Evolutionary conservation across 176 grass and related monocot genomes (phyloP).

Genomic region (Ananas comosus): DNA sequence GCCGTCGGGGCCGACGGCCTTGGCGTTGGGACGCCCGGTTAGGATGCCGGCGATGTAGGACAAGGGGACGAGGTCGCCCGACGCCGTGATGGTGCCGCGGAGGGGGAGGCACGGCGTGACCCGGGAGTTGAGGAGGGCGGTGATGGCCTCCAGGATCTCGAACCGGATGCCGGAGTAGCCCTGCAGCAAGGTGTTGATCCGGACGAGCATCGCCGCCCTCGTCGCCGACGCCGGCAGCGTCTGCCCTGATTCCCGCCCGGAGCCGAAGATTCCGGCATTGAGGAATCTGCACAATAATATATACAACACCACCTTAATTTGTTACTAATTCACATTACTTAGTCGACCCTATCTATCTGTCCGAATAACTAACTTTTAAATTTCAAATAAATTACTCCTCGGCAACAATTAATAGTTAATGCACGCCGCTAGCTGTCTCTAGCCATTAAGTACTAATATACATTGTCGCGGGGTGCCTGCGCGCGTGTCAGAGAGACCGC

Average conservation of each 20-base stretch:
- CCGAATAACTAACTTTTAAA: too few species aligned
- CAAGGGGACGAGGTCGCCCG: slow-evolving; percentile 49
- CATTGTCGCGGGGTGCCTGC: too few species aligned
- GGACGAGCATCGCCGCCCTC: slow-evolving; percentile 49
- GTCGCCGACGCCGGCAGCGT: not conserved
- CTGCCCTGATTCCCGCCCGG: not conserved
- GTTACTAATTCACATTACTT: too few species aligned
- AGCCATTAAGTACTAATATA: too few species aligned
- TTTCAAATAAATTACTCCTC: too few species aligned
- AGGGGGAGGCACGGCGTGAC: slow-evolving; percentile 55
- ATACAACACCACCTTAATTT: too few species aligned
- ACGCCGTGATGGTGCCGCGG: slow-evolving; percentile 52
- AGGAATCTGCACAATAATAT: slow-evolving; percentile 6
- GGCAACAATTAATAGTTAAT: too few species aligned
- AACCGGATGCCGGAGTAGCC: slow-evolving; percentile 67
- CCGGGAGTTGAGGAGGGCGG: slow-evolving; percentile 38
- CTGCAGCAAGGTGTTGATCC: slow-evolving; percentile 57
- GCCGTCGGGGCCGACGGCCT: not conserved
- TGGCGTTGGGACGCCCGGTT: slow-evolving; percentile 41
- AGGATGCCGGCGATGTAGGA: slow-evolving; percentile 57
- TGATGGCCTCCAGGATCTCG: slow-evolving; percentile 57
- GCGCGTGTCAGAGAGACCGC: too few species aligned
- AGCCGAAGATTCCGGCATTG: slow-evolving; percentile 23
- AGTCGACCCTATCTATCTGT: too few species aligned
- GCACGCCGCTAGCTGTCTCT: too few species aligned